Base-by-base conservation (phyloP, 2,329 filamentous ascomycete genomes). In the Elsinoe arachidis region DNA sequence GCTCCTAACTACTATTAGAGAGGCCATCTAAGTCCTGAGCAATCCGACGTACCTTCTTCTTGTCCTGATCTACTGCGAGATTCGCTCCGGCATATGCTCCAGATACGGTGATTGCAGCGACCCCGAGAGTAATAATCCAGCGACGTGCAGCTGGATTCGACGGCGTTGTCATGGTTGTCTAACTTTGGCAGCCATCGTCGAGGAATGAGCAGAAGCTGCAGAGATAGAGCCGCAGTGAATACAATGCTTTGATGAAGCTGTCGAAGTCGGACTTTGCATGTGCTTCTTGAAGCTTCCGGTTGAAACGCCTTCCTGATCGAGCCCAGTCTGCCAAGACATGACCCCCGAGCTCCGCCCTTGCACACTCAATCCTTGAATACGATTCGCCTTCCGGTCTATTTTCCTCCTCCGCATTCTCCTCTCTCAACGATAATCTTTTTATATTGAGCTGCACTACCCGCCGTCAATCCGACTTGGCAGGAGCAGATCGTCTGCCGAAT, bases 21-120 rank as follows among this genome's bases (percentile, higher is more conserved):
- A 11, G 54, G 11, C 5, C 37, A 15, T 14, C 21, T 5, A 34
- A 2, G 33, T 34, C 5, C 21, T 17, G 47, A 35, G 55, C 17
- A 35, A 11, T 14, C 53, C 21, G 33, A 10, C 52, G 43, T 69
- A 83, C 81, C 73, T 81, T 68, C 56, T 74, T 73, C 37, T 72
- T 67, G 52, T 84, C 77, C 61, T 76, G 72, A 33, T 75, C 69
- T 2, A 74, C 77, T 66, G 83, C 84, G 59, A 85, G 61, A 5
- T 77, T 76, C 17, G 83, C 82, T 21, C 83, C 83, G 63, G 83
- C 84, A 60, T 79, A 74, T 4, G 80, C 75, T 54, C 82, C 82
- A 1, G 76, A 76, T 5, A 78, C 77, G 1, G 81, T 83, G 47
- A 83, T 76, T 14, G 78, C 75, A 9, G 79, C 75, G 15, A 84